Percentiles rank a stretch among this genome's conserved stretches.
Evolutionary conservation across 192 early-diverging fungal genomes (phyloP).

Genomic region (Bifiguratus adelaidae): DNA sequence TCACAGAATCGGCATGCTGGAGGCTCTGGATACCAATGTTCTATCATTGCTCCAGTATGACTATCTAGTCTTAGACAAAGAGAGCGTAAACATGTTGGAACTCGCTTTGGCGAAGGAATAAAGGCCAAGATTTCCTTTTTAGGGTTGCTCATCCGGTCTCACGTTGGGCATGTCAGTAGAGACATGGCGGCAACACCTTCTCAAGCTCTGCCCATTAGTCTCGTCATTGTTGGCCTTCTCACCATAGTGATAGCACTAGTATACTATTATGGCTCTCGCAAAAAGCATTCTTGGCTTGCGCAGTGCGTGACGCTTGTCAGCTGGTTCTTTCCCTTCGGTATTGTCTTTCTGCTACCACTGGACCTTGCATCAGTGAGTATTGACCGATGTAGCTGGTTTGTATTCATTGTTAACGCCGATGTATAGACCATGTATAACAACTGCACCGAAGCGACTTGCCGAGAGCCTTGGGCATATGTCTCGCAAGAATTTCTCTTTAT

Average conservation of each 20-base stretch:
- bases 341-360: slow-evolving; percentile 81
- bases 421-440: slow-evolving; percentile 53
- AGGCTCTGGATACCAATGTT: slow-evolving; percentile 54
- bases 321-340: slow-evolving; percentile 89
- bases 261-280: slow-evolving; percentile 69
- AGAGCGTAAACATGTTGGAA: slow-evolving; percentile 52
- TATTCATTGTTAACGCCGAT: not conserved
- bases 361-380: slow-evolving; percentile 67
- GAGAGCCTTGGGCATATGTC: slow-evolving; percentile 70
- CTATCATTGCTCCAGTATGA: slow-evolving; percentile 57
- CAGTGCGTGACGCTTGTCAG: slow-evolving; percentile 58
- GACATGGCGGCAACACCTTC: too few relatives aligned
- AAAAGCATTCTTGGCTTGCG: slow-evolving; percentile 76
- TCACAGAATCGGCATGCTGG: slow-evolving; percentile 41
- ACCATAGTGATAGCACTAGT: too few relatives aligned
- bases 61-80: slow-evolving; percentile 53
- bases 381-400: not conserved
- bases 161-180: too few relatives aligned
- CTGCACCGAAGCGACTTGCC: slow-evolving; percentile 51
- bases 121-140: too few relatives aligned
- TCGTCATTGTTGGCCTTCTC: too few relatives aligned
- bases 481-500: slow-evolving; percentile 50
- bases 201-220: too few relatives aligned
- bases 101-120: too few relatives aligned
- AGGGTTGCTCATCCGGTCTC: too few relatives aligned